Conservation (phyloP, 2,329 filamentous ascomycete genomes). For the Graphiopsis chlorocephala region DNA sequence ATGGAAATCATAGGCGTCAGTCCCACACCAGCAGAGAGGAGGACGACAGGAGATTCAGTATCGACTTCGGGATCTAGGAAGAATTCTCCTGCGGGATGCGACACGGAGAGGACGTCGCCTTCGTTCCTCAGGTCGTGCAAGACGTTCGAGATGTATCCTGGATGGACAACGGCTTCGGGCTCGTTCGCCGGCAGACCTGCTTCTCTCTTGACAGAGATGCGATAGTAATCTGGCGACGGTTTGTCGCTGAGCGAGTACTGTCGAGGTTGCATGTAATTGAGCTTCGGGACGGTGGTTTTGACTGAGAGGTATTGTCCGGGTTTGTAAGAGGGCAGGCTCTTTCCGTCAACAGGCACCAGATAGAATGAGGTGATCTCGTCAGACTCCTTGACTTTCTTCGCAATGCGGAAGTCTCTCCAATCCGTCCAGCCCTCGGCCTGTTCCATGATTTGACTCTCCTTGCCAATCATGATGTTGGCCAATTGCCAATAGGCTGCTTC, state of each 20-base stretch:
- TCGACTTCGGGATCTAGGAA: constrained; percentile 53
- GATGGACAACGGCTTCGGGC: constrained; percentile 49
- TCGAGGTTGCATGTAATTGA: constrained; percentile 63
- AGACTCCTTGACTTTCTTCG: constrained; percentile 63
- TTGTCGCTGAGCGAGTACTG: constrained; percentile 72
- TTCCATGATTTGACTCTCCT: constrained; percentile 63
- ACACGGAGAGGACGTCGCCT: constrained; percentile 63
- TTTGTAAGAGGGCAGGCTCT: constrained; percentile 60
- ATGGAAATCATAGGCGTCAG: constrained; percentile 66
- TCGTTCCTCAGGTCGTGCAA: constrained; percentile 61
- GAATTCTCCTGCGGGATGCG: constrained; percentile 64
- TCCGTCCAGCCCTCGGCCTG: constrained; percentile 61
- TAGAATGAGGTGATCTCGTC: constrained; percentile 70
- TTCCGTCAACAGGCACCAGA: constrained; percentile 60
- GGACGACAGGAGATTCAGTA: constrained; percentile 54
- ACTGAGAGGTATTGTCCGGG: constrained; percentile 73
- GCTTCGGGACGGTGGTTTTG: constrained; percentile 55
- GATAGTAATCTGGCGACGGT: constrained; percentile 60
- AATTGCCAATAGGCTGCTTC: constrained; percentile 69
- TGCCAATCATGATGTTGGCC: constrained; percentile 67
- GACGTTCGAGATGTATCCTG: constrained; percentile 67
- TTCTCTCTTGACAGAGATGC: constrained; percentile 70
- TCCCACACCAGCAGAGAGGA: constrained; percentile 68
- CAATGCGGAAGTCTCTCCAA: constrained; percentile 67
- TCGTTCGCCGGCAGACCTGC: constrained; percentile 49